These are phyloP conservation scores for Pseudogymnoascus sp. DNA, from an alignment of 2,329 filamentous ascomycete species.

Conservation along the genomic window DNA sequence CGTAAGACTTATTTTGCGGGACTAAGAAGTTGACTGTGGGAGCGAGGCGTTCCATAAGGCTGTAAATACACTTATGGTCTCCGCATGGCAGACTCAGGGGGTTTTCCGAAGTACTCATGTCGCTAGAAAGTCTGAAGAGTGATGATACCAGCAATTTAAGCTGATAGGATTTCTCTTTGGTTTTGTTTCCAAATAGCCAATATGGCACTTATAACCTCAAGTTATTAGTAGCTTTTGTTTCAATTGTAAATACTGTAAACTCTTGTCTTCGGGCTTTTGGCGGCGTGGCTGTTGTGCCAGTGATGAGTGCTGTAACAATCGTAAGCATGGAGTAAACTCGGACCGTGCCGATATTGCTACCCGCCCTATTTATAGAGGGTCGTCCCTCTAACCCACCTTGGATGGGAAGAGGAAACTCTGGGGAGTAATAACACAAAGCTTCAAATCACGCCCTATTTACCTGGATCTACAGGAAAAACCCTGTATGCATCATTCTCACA, in stretches of 20 bases:
- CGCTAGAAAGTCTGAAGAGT: neutral
- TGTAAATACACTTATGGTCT: neutral
- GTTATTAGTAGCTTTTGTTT: neutral
- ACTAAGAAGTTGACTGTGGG: neutral
- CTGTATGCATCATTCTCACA: neutral
- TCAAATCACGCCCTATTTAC: neutral
- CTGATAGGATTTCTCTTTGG: neutral
- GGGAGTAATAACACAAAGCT: neutral
- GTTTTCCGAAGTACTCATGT: neutral
- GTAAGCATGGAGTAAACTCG: conserved; percentile 4
- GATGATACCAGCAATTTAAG: neutral
- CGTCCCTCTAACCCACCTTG: neutral
- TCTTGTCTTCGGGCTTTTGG: neutral
- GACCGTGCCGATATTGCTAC: neutral
- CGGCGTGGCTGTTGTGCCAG: too few species aligned
- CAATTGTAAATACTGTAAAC: neutral
- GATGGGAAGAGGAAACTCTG: neutral
- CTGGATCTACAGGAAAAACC: neutral
- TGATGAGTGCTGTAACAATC: neutral
- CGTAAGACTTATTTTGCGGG: neutral
- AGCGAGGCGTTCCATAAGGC: neutral
- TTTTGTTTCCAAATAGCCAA: neutral
- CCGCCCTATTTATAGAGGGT: neutral
- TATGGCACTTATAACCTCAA: neutral
- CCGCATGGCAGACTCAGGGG: neutral